phyloP scores from a whole-genome alignment of 2,329 filamentous ascomycete genomes.

The Thielaviopsis euricoi region DNA sequence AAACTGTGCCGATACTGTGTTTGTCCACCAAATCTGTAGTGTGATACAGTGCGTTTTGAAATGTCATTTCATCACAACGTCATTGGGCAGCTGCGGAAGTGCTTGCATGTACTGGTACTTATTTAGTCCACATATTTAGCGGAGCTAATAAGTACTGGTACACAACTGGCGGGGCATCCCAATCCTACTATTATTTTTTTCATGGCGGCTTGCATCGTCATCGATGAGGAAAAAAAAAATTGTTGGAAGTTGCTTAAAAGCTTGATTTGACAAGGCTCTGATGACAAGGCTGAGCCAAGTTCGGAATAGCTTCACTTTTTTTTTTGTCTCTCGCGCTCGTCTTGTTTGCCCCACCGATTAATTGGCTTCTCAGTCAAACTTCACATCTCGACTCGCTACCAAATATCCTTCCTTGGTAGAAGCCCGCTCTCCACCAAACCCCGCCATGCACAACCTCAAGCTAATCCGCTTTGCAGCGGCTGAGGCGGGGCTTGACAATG shows the following conservation, averaged over 20 bases:
- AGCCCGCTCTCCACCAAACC: not conserved
- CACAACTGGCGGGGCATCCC: not conserved
- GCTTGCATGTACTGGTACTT: constrained; percentile 5
- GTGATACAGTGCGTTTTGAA: not conserved
- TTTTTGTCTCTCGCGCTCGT: not conserved
- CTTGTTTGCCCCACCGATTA: not conserved
- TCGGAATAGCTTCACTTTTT: not conserved
- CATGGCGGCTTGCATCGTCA: not conserved
- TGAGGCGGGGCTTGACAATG: constrained; percentile 32
- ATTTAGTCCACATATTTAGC: not conserved
- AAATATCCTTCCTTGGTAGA: not conserved
- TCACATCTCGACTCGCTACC: not conserved
- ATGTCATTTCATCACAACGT: not conserved
- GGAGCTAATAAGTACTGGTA: not conserved
- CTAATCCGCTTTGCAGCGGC: constrained; percentile 56
- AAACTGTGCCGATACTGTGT: not conserved
- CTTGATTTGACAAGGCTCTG: not conserved
- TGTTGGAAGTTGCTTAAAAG: not conserved
- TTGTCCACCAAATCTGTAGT: not conserved
- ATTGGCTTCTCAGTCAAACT: not conserved
- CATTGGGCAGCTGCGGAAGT: constrained; percentile 5
- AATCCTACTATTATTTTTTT: not conserved
- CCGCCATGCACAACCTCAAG: constrained; percentile 70
- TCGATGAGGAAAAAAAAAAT: not conserved
- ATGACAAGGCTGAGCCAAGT: not conserved